Base-by-base conservation (phyloP, 2,329 filamentous ascomycete genomes). In the Cercospora brassicicola region DNA sequence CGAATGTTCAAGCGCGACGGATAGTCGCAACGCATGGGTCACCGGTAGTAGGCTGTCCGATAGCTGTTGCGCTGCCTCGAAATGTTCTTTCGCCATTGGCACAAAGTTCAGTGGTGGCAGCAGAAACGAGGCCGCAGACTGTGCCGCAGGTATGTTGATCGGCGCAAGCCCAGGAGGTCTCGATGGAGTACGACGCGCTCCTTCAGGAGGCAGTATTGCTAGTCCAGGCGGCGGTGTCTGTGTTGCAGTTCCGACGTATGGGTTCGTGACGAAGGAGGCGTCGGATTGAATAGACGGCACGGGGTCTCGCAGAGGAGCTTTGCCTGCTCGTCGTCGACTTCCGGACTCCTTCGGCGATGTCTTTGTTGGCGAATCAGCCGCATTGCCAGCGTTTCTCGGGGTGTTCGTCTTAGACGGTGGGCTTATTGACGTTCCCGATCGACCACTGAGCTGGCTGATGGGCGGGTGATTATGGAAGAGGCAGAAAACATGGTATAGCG, bases 401-500 rank as follows among this genome's bases (percentile, higher is more conserved):
- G 59, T 62, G 13, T 55, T 72, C 4, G 66, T 66, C 64, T 65
- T 73, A 45, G 74, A 76, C 11, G 72, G 72, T 9, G 76, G 70
- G 45, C 71, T 75, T 6, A 65, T 69, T 20, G 67, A 60, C 10
- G 72, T 69, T 36, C 62, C 68, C 26, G 76, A 75, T 4, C 74
- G 68, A 15, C 73, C 69, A 45, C 88, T 85, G 36, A 78, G 69
- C 39, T 85, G 83, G 55, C 89, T 90, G 66, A 97, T 87, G 0
- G 90, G 86, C 0, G 94, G 94, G 63, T 92, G 89, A 80, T 97
- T 97, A 82, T 97, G 93, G 77, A 97, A 98, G 11, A 98, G 86
- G 64, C 96, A 95, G 79, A 97, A 97, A 72, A 99, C 93, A 81
- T 99, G 94, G 75, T 96, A 95, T 78, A 98, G 96, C 20, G 93